Evolutionary conservation across 2,329 filamentous ascomycete genomes (phyloP), one percentile per base, ranked within the genome.

Genomic region (Pezicula radicicola): DNA sequence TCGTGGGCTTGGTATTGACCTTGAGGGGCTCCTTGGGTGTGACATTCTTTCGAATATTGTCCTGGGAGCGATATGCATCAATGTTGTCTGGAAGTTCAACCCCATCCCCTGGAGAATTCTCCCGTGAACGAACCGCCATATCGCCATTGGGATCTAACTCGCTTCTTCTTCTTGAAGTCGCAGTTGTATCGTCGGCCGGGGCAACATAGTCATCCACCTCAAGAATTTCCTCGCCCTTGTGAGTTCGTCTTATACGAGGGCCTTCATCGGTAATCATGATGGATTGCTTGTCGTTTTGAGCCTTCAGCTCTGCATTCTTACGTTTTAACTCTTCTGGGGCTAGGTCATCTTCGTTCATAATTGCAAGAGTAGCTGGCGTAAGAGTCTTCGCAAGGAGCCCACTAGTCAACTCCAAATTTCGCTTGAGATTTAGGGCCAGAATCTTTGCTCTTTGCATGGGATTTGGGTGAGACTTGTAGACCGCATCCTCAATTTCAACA

Each of bases 221-320:
- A 15, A 97, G 80, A 15, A 96, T 70, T 66, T 97, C 94, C 53
- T 97, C 92, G 12, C 94, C 94, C 70, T 97, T 97, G 74, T 97
- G 93, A 2, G 93, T 97, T 60, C 89, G 85, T 62, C 91, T 83
- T 51, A 97, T 86, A 3, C 91, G 84, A 4, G 92, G 88, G 1
- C 83, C 91, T 46, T 83, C 79, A 16, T 88, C 84, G 18, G 89
- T 83, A 13, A 90, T 82, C 54, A 93, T 85, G 44, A 94, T 92
- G 43, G 93, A 89, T 68, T 93, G 89, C 63, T 91, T 89, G 65
- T 94, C 89, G 0, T 85, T 84, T 55, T 84, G 81, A 47, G 89
- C 88, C 68, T 88, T 88, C 78, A 93, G 85, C 61, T 86, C 83
- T 15, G 88, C 88, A 21, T 83, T 87, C 66, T 91, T 82, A 27